These are phyloP conservation scores for Colletotrichum phormii DNA, from an alignment of 2,329 filamentous ascomycete species.

Conservation along the genomic window DNA sequence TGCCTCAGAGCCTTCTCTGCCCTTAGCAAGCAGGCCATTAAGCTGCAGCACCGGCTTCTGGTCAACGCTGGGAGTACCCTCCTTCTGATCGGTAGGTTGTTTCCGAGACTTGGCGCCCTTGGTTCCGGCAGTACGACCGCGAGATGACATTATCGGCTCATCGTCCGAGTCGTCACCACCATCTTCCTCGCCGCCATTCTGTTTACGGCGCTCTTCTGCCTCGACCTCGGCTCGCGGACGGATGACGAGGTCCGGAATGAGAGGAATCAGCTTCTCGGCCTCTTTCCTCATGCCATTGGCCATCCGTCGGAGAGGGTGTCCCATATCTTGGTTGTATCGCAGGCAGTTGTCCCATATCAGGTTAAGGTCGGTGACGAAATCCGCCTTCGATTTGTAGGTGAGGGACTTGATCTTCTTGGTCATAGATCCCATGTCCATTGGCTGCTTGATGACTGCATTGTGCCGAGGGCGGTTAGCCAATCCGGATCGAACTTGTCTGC, in stretches of 20 bases:
- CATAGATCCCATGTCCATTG: slow-evolving; percentile 98
- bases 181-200: slow-evolving; percentile 86
- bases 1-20: slow-evolving; percentile 80
- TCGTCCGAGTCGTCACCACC: slow-evolving; percentile 93
- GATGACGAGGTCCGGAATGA: slow-evolving; percentile 94
- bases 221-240: slow-evolving; percentile 94
- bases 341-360: slow-evolving; percentile 98
- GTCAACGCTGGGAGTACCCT: slow-evolving; percentile 82
- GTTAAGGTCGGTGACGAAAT: slow-evolving; percentile 93
- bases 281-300: slow-evolving; percentile 97
- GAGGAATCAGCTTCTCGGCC: slow-evolving; percentile 93
- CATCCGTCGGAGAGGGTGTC: slow-evolving; percentile 89
- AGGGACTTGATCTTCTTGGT: slow-evolving; percentile 93
- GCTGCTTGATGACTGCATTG: slow-evolving; percentile 85
- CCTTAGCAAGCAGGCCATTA: slow-evolving; percentile 71
- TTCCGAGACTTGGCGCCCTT: slow-evolving; percentile 83
- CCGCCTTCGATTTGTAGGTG: slow-evolving; percentile 87
- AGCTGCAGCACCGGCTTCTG: slow-evolving; percentile 79
- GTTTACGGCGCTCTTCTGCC: slow-evolving; percentile 84
- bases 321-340: slow-evolving; percentile 91
- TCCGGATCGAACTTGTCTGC: slow-evolving; percentile 6
- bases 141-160: slow-evolving; percentile 97
- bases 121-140: slow-evolving; percentile 87
- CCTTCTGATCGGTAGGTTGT: slow-evolving; percentile 77
- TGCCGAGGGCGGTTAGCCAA: slow-evolving; percentile 40